Evolutionary conservation across 192 early-diverging fungal genomes (phyloP), one percentile per base, ranked within the genome.

Genomic region (Backusella tuberculispora): DNA sequence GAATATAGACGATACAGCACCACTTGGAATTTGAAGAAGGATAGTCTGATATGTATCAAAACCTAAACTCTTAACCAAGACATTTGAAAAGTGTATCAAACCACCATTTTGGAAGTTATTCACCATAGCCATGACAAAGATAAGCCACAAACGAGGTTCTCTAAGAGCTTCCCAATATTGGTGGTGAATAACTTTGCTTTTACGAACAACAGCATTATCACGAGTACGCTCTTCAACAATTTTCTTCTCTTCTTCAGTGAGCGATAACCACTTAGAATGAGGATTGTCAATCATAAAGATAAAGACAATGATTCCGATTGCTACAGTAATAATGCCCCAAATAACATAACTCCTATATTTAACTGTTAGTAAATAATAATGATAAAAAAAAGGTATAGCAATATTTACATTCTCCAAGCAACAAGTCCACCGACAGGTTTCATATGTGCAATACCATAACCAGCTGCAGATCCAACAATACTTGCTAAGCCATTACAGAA

Each of bases 371-470:
- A 17, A 45, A 63, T 44, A 15, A 63, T 44, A 15, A 26, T 29
- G n/a, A 3, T 7, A 10, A 9, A 14, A 24, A 40, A 38, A 14
- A 56, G 37, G 24, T 4, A 24, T 47, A n/a, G 1, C 0, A 19
- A 40, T 69, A 47, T 7, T 66, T 66, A 40, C 64, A 37, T 40
- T 66, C 38, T 69, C 75, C 75, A 76, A 38, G 75, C 68, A 29
- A 53, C 26, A 3, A 71, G 37, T 12, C 56, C 56, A 21, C n/a
- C 15, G 5, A 48, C 53, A 0, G 50, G 41, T 9, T 70, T 44
- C 67, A 76, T 76, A 14, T 71, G 68, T 12, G 56, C 75, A 38
- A 76, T 76, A 34, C 69, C 53, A 26, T 48, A 70, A 21, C n/a
- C 13, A 40, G 40, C 0, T 19, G 56, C 19, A 38, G 4, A 29